Evolutionary conservation across 2,329 filamentous ascomycete species (phyloP).

Genomic region (Arthrobotrys musiformis): DNA sequence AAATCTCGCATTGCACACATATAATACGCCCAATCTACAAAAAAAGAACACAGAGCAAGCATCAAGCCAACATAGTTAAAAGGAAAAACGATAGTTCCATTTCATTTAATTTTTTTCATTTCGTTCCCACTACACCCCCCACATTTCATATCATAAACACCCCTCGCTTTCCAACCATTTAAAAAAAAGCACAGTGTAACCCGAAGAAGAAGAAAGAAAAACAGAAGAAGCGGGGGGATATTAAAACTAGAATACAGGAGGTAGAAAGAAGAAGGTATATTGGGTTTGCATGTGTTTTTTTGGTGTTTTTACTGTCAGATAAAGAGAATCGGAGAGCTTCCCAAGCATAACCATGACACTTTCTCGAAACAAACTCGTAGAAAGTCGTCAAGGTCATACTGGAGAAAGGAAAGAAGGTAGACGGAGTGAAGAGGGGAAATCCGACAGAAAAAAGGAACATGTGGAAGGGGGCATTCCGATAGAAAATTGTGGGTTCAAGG

Average conservation of each 20-base stretch:
- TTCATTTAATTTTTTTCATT: background rate
- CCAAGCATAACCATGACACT: background rate
- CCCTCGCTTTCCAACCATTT: background rate
- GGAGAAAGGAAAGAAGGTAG: background rate
- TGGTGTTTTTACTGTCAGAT: background rate
- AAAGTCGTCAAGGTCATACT: conserved; percentile 12
- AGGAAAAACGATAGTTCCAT: background rate
- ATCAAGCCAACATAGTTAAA: background rate
- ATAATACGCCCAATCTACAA: background rate
- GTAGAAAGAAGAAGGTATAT: background rate
- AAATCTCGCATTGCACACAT: too few relatives aligned
- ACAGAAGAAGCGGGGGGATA: background rate
- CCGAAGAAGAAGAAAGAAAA: conserved; percentile 7
- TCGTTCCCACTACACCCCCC: background rate
- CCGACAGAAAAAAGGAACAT: conserved; percentile 2
- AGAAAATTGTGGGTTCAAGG: background rate
- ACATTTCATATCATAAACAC: background rate
- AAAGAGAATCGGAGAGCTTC: background rate
- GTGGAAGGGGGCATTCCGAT: background rate
- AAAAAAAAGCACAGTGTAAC: background rate
- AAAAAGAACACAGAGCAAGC: background rate
- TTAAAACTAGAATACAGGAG: conserved; percentile 13
- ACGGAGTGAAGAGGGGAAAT: background rate
- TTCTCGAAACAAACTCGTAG: conserved; percentile 35
- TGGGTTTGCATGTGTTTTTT: background rate